Base-by-base conservation (phyloP, 257 asterid genomes). In the Solanum etuberosum region DNA sequence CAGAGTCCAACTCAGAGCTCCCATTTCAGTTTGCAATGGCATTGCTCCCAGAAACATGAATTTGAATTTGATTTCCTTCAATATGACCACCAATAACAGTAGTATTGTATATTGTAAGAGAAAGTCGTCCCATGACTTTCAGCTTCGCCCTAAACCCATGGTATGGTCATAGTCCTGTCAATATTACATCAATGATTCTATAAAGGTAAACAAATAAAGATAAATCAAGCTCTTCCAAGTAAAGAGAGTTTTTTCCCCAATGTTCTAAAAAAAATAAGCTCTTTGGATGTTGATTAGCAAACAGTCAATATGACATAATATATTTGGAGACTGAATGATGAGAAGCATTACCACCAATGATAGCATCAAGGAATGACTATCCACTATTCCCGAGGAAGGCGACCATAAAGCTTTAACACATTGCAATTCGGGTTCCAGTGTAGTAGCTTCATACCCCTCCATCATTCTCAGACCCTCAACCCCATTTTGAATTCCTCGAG, bases 61-160 rank as follows among this genome's bases (percentile, higher is more conserved):
- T 95, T 85, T 94, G 90, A 71, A 94, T 85, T 71, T 18, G 87
- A 35, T 86, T 93, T 51, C 83, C 93, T 73, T 91, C 91, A 31
- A 85, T 63, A 83, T 87, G 89, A 63, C 99, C 98, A 46, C 98
- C 98, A 86, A 87, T 91, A 20, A 92, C 98, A 10, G 95, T 86
- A 76, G 98, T 88, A 72, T 89, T 91, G 92, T 94, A 93, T 88
- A 72, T 89, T 91, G 92, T 94, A 93, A 23, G 97, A 91, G 90
- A 96, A 90, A 70, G 85, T 90, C 34, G 95, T 88, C 3, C 99
- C 95, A 20, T 90, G 90, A 90, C 90, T 94, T 92, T 96, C 98
- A 89, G 98, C 98, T 91, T 95, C 98, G 57, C 97, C 99, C 98
- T 96, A 91, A 74, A 93, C 85, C 89, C 90, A 90, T 82, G 68